Evolutionary conservation across 495 filamentous ascomycete genomes (phyloP).

Genomic region (Annulohypoxylon bovei): DNA sequence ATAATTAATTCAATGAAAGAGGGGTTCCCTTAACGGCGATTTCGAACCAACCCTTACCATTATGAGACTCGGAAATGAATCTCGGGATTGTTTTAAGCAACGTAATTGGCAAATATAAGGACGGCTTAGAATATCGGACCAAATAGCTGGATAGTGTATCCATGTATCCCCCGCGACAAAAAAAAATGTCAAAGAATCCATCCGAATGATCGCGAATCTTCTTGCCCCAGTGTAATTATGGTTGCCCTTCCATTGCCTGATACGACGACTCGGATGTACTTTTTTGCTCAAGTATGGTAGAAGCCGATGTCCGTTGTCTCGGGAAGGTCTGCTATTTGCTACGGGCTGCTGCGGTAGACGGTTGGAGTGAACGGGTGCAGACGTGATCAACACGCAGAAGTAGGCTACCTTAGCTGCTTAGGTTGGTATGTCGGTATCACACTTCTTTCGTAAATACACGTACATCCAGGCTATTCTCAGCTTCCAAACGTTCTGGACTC

Average conservation of each 20-base stretch:
- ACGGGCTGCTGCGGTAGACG: conserved; percentile 22
- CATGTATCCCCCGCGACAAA: not conserved
- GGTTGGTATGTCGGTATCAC: not conserved
- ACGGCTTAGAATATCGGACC: not conserved
- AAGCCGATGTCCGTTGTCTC: conserved; percentile 28
- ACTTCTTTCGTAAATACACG: no score
- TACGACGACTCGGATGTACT: not conserved
- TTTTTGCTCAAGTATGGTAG: not conserved
- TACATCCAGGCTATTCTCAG: not conserved
- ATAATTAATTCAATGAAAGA: conserved; percentile 4
- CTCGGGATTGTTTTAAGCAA: not conserved
- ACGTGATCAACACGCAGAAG: conserved; percentile 19
- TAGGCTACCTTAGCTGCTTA: not conserved
- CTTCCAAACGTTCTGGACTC: not conserved
- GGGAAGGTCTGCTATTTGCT: conserved; percentile 26
- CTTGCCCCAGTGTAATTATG: not conserved
- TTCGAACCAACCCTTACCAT: not conserved
- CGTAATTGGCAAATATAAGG: conserved; percentile 6
- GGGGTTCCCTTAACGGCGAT: not conserved
- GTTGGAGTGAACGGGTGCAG: conserved; percentile 9
- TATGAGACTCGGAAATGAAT: not conserved
- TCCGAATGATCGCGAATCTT: not conserved
- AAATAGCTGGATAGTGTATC: not conserved
- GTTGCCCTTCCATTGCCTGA: not conserved
- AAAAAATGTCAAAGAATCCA: not conserved